Percentiles rank a stretch among this genome's conserved stretches.
Evolutionary conservation across 2,329 filamentous ascomycete species (phyloP).

Genomic region (Raffaelea albimanens): DNA sequence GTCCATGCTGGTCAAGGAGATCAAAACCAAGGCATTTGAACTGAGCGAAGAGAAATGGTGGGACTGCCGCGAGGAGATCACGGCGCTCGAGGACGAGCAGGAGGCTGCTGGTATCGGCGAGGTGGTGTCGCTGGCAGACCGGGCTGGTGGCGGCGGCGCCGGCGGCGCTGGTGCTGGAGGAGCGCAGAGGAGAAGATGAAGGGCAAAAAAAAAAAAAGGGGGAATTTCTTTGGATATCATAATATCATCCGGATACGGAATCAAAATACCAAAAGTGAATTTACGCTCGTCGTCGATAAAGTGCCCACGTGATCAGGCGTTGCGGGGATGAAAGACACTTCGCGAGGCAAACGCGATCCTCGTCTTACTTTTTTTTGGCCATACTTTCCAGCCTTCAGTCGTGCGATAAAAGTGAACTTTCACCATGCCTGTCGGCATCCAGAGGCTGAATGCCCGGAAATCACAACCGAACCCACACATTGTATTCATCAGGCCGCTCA

Average conservation of each 20-base stretch:
- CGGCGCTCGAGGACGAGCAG: constrained; percentile 86
- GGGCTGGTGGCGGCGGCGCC: constrained; percentile 46
- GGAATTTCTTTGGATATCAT: not conserved
- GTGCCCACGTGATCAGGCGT: constrained; percentile 10
- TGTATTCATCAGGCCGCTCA: constrained; percentile 75
- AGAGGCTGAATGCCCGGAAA: constrained; percentile 66
- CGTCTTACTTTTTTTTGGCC: not conserved
- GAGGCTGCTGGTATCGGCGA: constrained; percentile 92
- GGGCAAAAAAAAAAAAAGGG: not conserved
- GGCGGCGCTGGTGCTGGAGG: constrained; percentile 31
- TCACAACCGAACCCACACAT: constrained; percentile 70
- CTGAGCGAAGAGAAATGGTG: constrained; percentile 96
- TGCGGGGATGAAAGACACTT: not conserved
- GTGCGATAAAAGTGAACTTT: no score
- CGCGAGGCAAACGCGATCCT: constrained; percentile 1
- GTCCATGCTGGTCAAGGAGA: constrained; percentile 73
- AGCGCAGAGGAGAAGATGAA: not conserved
- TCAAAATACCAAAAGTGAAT: no score
- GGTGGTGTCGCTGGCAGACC: constrained; percentile 78
- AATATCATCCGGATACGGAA: no score
- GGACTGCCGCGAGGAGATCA: constrained; percentile 93
- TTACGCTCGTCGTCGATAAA: not conserved
- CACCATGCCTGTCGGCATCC: constrained; percentile 66
- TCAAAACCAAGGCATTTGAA: constrained; percentile 84
- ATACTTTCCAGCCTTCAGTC: not conserved